Conservation (phyloP, 805 yeast genomes). For the Cyberlindnera lachancei region DNA sequence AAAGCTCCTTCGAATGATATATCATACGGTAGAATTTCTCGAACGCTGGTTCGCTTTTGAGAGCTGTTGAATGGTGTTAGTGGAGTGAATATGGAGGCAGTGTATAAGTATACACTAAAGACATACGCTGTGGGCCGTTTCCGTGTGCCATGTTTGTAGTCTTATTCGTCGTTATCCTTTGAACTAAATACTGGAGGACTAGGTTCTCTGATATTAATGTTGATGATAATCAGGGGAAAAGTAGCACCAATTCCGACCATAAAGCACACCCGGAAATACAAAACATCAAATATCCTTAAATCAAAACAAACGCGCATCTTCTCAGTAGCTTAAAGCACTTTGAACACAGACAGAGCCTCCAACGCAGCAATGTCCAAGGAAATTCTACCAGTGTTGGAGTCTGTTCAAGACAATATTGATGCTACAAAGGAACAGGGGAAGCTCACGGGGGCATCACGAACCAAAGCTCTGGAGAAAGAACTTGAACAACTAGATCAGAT, state of each 20-base stretch:
- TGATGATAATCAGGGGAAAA: too few relatives aligned
- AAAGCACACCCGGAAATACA: too few relatives aligned
- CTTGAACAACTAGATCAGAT: constrained; percentile 16
- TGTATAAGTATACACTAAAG: too few relatives aligned
- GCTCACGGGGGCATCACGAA: constrained; percentile 13
- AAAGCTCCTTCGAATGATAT: too few relatives aligned
- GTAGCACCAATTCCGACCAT: too few relatives aligned
- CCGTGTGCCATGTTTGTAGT: constrained; percentile 10
- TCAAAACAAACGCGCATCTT: too few relatives aligned
- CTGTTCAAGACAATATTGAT: constrained; percentile 3
- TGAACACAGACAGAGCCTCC: too few relatives aligned
- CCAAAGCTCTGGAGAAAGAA: constrained; percentile 18
- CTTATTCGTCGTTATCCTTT: not conserved
- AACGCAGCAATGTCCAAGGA: constrained; percentile 15
- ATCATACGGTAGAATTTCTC: constrained; percentile 21
- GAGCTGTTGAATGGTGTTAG: constrained; percentile 17
- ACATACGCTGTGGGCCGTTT: constrained; percentile 9
- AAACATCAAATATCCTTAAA: too few relatives aligned
- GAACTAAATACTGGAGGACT: too few relatives aligned
- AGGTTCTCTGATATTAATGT: too few relatives aligned
- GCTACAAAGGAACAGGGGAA: constrained; percentile 9
- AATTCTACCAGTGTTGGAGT: constrained; percentile 2
- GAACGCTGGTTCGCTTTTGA: constrained; percentile 20
- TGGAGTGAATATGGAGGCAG: not conserved
- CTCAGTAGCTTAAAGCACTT: too few relatives aligned